phyloP scores from a whole-genome alignment of 371 early-diverging fungal species.

The Mortierella sp. region DNA sequence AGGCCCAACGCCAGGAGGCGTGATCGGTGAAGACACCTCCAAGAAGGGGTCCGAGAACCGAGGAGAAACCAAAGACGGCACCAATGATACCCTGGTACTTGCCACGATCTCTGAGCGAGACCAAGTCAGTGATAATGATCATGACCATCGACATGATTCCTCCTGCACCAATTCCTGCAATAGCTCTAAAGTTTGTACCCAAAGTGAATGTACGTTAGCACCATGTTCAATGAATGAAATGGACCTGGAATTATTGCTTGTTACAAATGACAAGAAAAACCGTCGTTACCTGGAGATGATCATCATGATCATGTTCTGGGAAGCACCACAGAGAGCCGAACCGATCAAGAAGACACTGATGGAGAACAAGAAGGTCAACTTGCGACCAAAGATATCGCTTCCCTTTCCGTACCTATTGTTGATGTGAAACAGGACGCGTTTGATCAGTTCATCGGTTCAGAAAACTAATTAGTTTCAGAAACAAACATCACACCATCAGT shows the following conservation, averaged over 20 bases:
- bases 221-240: too few species aligned
- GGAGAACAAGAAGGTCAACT: constrained; percentile 70
- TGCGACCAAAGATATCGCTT: constrained; percentile 78
- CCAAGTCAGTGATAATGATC: constrained; percentile 65
- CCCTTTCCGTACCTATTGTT: constrained; percentile 23
- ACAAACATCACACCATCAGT: background rate
- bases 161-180: constrained; percentile 81
- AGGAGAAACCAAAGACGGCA: constrained; percentile 66
- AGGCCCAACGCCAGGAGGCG: constrained; percentile 81
- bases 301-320: constrained; percentile 74
- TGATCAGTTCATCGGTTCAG: background rate
- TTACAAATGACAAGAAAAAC: background rate
- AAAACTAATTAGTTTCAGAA: background rate
- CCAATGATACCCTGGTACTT: constrained; percentile 66
- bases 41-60: constrained; percentile 76
- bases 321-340: constrained; percentile 74
- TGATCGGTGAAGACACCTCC: constrained; percentile 78
- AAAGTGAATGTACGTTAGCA: background rate
- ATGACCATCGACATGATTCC: constrained; percentile 64
- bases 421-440: background rate
- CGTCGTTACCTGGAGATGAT: constrained; percentile 74
- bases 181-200: constrained; percentile 10
- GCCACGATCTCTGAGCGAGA: constrained; percentile 61
- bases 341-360: constrained; percentile 75
- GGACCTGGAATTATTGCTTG: background rate